A percentile compares a stretch with the other conserved stretches of the same genome.
These are phyloP conservation scores for Fusarium globosum DNA, from an alignment of 2,329 filamentous ascomycete species.

Conservation along the genomic window DNA sequence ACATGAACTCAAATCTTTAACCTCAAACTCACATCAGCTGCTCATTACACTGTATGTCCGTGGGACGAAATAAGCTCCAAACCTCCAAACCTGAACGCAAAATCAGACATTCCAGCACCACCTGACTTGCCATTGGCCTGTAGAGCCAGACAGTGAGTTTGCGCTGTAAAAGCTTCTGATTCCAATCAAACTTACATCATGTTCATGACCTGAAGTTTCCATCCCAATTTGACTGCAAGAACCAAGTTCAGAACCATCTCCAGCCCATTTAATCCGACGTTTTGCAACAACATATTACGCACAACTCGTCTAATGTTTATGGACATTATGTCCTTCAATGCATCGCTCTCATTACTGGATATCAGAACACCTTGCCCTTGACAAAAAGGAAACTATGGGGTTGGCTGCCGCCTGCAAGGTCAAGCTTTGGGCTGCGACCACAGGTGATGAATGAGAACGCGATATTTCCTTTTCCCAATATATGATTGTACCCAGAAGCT, in stretches of 20 bases:
- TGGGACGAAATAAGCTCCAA: too few species aligned
- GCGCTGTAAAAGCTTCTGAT: not conserved
- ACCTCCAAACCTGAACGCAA: not conserved
- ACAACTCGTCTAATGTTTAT: not conserved
- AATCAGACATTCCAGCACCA: not conserved
- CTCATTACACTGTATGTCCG: too few species aligned
- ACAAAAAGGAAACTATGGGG: too few species aligned
- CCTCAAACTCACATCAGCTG: not conserved
- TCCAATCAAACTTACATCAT: too few species aligned
- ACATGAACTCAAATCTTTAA: not conserved
- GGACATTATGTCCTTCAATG: not conserved
- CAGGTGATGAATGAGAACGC: too few species aligned
- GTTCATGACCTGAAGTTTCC: not conserved
- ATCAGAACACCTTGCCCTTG: not conserved
- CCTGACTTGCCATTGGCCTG: rapidly evolving
- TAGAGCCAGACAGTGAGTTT: not conserved
- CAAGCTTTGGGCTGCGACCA: too few species aligned
- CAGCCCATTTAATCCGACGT: rapidly evolving
- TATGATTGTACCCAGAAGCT: too few species aligned
- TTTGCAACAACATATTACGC: not conserved
- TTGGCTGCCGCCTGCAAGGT: too few species aligned
- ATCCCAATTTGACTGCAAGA: not conserved
- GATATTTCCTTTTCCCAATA: too few species aligned
- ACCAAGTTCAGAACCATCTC: not conserved
- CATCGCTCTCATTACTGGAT: not conserved